These are phyloP conservation scores for Thuja plicata DNA, from an alignment of 83 land plant species.

Conservation along the genomic window DNA sequence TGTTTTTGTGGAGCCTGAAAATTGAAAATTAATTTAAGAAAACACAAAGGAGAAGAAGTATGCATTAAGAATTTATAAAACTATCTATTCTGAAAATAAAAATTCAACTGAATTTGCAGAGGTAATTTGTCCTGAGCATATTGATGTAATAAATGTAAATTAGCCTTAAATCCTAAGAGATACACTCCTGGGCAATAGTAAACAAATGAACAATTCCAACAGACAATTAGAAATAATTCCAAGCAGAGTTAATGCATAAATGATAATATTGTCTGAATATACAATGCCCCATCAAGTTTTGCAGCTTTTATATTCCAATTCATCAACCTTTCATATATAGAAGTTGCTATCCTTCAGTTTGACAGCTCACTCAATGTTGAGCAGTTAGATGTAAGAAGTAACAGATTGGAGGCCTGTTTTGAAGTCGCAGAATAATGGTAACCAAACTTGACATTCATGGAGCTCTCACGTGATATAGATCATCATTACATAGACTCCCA, in stretches of 20 bases:
- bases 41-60: neutral
- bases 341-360: neutral
- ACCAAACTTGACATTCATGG: neutral
- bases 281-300: neutral
- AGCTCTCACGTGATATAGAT: neutral
- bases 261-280: neutral
- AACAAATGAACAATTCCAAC: neutral
- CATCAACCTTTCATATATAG: neutral
- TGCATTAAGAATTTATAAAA: neutral
- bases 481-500: too few species aligned
- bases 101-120: neutral
- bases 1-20: conserved; percentile 88
- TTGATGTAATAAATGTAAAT: too few species aligned
- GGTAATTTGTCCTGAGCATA: too few species aligned
- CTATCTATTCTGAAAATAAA: neutral
- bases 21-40: conserved; percentile 14
- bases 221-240: too few species aligned
- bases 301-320: neutral
- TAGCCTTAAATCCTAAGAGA: neutral
- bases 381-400: neutral
- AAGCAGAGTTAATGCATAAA: neutral
- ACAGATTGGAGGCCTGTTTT: neutral
- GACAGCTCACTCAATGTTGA: neutral
- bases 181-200: neutral
- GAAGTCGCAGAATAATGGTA: neutral